phyloP scores from a whole-genome alignment of 2,329 filamentous ascomycete species.

The Teratosphaeria epicoccoides region DNA sequence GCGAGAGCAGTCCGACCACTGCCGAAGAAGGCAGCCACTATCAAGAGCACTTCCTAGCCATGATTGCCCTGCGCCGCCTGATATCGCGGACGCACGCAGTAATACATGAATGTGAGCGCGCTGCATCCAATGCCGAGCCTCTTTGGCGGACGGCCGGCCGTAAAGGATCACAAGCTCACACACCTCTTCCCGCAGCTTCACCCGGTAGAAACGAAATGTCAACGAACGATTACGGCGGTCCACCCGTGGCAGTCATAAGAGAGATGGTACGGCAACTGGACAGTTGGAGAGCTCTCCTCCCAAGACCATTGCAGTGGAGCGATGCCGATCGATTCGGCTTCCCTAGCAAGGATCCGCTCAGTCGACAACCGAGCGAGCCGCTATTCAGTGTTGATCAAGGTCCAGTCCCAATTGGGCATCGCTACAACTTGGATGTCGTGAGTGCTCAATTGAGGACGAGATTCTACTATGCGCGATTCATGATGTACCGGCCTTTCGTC shows the following conservation, averaged over 20 bases:
- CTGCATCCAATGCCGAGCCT: conserved; percentile 6
- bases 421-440: conserved; percentile 46
- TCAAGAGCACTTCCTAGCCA: conserved; percentile 49
- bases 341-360: conserved; percentile 19
- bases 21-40: conserved; percentile 34
- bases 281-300: conserved; percentile 48
- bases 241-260: conserved; percentile 36
- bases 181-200: background rate
- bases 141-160: conserved; percentile 3
- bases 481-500: conserved; percentile 48
- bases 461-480: conserved; percentile 49
- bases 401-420: conserved; percentile 35
- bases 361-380: conserved; percentile 21
- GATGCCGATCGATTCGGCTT: conserved; percentile 41
- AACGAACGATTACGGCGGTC: conserved; percentile 27
- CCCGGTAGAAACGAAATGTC: background rate
- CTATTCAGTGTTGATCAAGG: conserved; percentile 42
- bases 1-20: background rate
- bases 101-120: conserved; percentile 42
- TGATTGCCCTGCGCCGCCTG: conserved; percentile 47
- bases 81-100: conserved; percentile 43
- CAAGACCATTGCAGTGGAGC: conserved; percentile 46
- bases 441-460: conserved; percentile 47
- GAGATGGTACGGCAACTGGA: conserved; percentile 46
- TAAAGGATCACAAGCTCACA: background rate